Conservation (phyloP, 495 filamentous ascomycete species). For the Cladorrhinum samala region DNA sequence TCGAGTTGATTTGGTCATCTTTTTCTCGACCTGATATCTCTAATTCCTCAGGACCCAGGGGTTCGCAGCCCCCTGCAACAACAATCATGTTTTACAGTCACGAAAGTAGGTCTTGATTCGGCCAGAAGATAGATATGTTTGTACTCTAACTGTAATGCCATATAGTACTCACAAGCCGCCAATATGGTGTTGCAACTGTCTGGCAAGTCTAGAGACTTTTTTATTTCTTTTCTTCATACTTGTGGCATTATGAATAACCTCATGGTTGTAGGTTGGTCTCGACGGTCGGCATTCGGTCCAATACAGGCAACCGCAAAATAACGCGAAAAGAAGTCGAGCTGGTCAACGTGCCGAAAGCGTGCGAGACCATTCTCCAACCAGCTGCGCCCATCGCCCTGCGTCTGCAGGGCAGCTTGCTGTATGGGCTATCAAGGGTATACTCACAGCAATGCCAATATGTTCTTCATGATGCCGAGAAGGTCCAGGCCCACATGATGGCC, state of each 20-base stretch:
- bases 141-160: not conserved
- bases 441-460: constrained; percentile 82
- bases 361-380: constrained; percentile 75
- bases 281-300: constrained; percentile 65
- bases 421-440: constrained; percentile 78
- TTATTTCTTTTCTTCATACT: too few relatives aligned
- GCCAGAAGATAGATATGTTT: not conserved
- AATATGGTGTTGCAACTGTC: constrained; percentile 89
- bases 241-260: not conserved
- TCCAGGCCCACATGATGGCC: constrained; percentile 63
- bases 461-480: constrained; percentile 69
- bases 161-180: constrained; percentile 76
- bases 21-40: not conserved
- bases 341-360: constrained; percentile 81
- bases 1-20: not conserved
- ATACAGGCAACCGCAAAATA: constrained; percentile 54
- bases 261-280: constrained; percentile 68
- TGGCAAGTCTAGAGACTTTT: constrained; percentile 54
- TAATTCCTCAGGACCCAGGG: not conserved
- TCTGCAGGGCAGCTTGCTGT: constrained; percentile 84
- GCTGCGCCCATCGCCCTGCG: constrained; percentile 86
- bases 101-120: constrained; percentile 56
- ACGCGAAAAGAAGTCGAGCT: constrained; percentile 82
- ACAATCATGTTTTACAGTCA: constrained; percentile 85
- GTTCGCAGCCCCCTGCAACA: not conserved